A percentile compares a stretch with the other conserved stretches of the same genome.
Conservation (phyloP, 768 basidiomycete species). For the Baorangia bicolor region DNA sequence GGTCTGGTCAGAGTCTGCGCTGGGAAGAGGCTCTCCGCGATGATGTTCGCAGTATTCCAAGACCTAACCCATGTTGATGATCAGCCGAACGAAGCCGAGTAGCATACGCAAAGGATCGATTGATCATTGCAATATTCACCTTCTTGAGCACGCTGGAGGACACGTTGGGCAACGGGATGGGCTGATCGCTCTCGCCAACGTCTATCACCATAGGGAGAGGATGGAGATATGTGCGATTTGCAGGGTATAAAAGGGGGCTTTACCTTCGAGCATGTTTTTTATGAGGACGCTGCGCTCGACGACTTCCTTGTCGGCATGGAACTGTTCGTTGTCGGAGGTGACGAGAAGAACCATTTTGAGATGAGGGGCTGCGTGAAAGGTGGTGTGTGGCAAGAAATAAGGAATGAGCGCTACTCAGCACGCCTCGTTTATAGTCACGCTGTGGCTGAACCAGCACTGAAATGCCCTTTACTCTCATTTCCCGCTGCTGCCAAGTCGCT, state of each 20-base stretch:
- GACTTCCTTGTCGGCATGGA: slow-evolving; percentile 90
- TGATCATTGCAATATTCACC: slow-evolving; percentile 41
- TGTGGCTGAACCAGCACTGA: slow-evolving; percentile 16
- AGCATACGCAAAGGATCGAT: background rate
- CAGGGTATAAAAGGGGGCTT: slow-evolving; percentile 4
- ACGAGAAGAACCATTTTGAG: slow-evolving; percentile 76
- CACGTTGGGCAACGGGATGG: slow-evolving; percentile 93
- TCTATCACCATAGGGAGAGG: slow-evolving; percentile 46
- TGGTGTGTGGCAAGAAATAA: background rate
- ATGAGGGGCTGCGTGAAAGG: slow-evolving; percentile 10
- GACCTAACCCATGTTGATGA: slow-evolving; percentile 52
- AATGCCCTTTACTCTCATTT: slow-evolving; percentile 36
- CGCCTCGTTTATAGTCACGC: slow-evolving; percentile 5
- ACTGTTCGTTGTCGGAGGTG: slow-evolving; percentile 95
- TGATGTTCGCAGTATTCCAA: slow-evolving; percentile 99
- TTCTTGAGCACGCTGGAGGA: slow-evolving; percentile 92
- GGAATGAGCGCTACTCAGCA: background rate
- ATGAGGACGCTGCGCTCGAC: slow-evolving; percentile 95
- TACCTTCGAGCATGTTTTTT: slow-evolving; percentile 99
- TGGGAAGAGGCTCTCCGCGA: slow-evolving; percentile 93
- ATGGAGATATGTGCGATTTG: background rate
- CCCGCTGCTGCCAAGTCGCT: slow-evolving; percentile 39
- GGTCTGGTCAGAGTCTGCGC: slow-evolving; percentile 72
- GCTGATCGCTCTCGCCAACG: slow-evolving; percentile 91
- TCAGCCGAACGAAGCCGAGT: slow-evolving; percentile 4